Conservation (phyloP, 768 basidiomycete genomes). For the Suillus subalutaceus region DNA sequence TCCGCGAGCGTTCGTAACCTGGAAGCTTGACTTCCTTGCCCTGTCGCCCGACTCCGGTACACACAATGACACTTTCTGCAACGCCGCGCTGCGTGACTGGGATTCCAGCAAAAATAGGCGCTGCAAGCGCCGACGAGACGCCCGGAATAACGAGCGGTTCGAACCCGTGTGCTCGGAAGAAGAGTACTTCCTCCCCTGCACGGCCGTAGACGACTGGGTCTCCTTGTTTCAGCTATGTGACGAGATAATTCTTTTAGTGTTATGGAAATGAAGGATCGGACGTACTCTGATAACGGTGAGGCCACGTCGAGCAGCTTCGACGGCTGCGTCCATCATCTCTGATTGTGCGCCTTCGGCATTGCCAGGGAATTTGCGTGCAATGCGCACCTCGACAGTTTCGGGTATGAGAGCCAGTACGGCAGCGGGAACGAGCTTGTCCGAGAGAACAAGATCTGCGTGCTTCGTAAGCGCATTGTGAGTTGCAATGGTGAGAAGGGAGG, state of each 20-base stretch:
- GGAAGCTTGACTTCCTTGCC: slow-evolving; percentile 87
- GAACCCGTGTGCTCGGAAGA: slow-evolving; percentile 85
- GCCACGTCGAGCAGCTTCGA: slow-evolving; percentile 80
- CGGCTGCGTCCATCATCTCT: slow-evolving; percentile 92
- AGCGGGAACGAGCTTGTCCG: slow-evolving; percentile 94
- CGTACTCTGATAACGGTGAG: slow-evolving; percentile 85
- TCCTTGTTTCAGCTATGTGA: slow-evolving; percentile 86
- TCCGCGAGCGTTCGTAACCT: slow-evolving; percentile 80
- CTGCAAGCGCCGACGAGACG: slow-evolving; percentile 87
- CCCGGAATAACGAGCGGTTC: slow-evolving; percentile 88
- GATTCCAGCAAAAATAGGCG: slow-evolving; percentile 86
- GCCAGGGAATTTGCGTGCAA: slow-evolving; percentile 97
- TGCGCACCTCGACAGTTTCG: slow-evolving; percentile 66
- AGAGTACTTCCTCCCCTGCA: slow-evolving; percentile 91
- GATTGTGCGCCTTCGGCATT: slow-evolving; percentile 94
- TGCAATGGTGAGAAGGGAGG: slow-evolving; percentile 87
- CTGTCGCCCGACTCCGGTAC: slow-evolving; percentile 89
- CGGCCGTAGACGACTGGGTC: slow-evolving; percentile 96
- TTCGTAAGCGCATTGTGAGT: slow-evolving; percentile 80
- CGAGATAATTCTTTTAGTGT: background rate
- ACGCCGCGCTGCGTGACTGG: slow-evolving; percentile 96
- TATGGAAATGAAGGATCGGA: slow-evolving; percentile 11
- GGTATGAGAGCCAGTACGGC: slow-evolving; percentile 88
- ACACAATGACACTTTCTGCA: slow-evolving; percentile 85
- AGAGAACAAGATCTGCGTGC: slow-evolving; percentile 84